Base-by-base conservation (phyloP, 2,329 filamentous ascomycete species). In the Fusarium scirpi region DNA sequence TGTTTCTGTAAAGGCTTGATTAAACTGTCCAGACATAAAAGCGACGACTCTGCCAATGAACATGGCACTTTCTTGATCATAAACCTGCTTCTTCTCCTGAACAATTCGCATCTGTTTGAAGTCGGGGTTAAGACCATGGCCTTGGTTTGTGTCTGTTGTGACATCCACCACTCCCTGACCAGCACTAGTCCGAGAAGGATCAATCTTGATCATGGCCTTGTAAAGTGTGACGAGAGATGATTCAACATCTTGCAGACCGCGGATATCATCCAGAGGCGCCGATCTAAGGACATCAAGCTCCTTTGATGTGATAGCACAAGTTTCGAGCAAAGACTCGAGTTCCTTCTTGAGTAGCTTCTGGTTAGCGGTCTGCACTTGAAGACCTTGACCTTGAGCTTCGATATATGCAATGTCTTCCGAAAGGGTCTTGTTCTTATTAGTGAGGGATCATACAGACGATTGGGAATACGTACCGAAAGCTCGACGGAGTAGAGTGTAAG, bases 341-440 rank as follows among this genome's bases (percentile, higher is more conserved):
- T 99, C 96, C 68, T 91, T 93, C 79, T 95, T 94, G 48, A 99
- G 86, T 29, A 97, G 87, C 79, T 97, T 97, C 79, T 99, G 96
- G 75, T 99, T 99, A 43, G 96, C 94, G 22, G 95, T 95, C 80
- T 98, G 96, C 9, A 99, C 95, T 76, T 99, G 96, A 48, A 99
- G 84, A 84, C 96, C 96, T 81, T 99, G 95, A 9, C 94, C 94
- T 80, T 99, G 96, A 3, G 96, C 94, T 82, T 99, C 96, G 70
- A 99, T 98, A 78, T 97, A 98, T 6, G 94, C 91, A 74, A 99
- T 97, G 75, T 99, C 96, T 52, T 98, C 95, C 60, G 94, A 94
- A 30, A 99, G 86, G 51, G 94, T 98, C 92, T 97, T 76, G 25
- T 29, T 3, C 9, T 13, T 24, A 48, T 78, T 63, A 75, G 73